A percentile compares a stretch with the other conserved stretches of the same genome.
phyloP scores from a whole-genome alignment of 1,139 yeast species.

The Saccharomyces hybrid region DNA sequence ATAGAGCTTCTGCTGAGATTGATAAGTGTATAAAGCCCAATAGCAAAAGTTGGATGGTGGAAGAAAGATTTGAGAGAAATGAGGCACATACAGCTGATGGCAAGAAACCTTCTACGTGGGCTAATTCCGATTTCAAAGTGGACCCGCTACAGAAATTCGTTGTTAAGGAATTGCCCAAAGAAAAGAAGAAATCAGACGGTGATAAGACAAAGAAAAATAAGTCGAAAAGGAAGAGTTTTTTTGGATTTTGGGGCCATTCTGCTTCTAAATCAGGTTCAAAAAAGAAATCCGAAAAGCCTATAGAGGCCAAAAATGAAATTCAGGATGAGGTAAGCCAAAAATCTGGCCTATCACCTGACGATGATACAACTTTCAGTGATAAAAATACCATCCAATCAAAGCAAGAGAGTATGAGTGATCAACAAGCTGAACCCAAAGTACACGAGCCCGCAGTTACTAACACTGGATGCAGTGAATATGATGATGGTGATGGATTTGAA shows the following conservation, averaged over 20 bases:
- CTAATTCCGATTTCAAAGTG: conserved; percentile 19
- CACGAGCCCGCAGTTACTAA: not conserved
- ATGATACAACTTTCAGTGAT: not conserved
- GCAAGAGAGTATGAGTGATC: not conserved
- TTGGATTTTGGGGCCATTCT: conserved; percentile 22
- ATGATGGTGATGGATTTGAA: conserved; percentile 8
- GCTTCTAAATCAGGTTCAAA: not conserved
- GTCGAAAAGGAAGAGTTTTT: conserved; percentile 14
- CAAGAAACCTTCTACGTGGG: conserved; percentile 5
- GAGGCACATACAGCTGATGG: conserved; percentile 4
- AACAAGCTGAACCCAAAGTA: not conserved
- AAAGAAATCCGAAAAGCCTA: not conserved
- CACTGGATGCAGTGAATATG: not conserved
- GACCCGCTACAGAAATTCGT: conserved; percentile 27
- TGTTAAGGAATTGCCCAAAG: conserved; percentile 21
- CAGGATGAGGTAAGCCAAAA: not conserved
- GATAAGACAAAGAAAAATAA: conserved; percentile 9
- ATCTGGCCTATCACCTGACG: not conserved
- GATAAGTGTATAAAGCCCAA: conserved; percentile 2
- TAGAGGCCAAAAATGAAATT: not conserved
- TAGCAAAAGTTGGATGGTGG: not conserved
- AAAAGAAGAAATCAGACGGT: conserved; percentile 12
- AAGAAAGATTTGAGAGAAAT: not conserved
- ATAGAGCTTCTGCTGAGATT: conserved; percentile 10
- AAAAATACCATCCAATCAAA: not conserved